Evolutionary conservation across 2,329 filamentous ascomycete genomes (phyloP), one percentile per base, ranked within the genome.

Genomic region (Xylariaceae sp.): DNA sequence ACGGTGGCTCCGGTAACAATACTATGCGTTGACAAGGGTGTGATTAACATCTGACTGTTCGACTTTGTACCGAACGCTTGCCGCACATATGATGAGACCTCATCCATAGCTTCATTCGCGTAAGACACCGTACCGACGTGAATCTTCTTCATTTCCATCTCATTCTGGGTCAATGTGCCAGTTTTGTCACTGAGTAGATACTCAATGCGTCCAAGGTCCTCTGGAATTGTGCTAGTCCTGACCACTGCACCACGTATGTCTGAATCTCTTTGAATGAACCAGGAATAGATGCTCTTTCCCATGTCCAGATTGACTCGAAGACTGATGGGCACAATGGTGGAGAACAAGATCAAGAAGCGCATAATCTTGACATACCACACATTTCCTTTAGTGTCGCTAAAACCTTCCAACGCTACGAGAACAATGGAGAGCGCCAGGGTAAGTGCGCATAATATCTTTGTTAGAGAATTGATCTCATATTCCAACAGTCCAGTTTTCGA

Each of bases 81-180:
- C 58, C 81, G 85, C 47, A 99, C 81, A 67, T 96, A 96, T 0
- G 88, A 81, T 12, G 84, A 76, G 12, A 99, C 94, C 73, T 99
- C 95, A 63, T 97, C 94, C 94, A 99, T 99, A 9, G 94, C 92
- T 68, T 99, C 94, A 63, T 96, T 96, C 32, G 92, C 94, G 66
- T 99, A 99, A 1, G 92, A 97, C 1, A 97, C 94, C 9, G 94
- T 99, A 9, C 95, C 94, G 49, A 99, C 89, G 66, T 99, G 95
- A 5, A 99, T 92, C 72, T 99, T 99, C 69, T 95, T 96, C 80
- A 99, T 87, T 67, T 96, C 92, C 92, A 96, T 96, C 66, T 96
- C 90, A 66, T 99, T 99, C 63, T 97, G 91, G 0, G 94, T 99
- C 55, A 99, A 72, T 1, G 94, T 99, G n/a, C 94, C 94, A 0